A percentile compares a stretch with the other conserved stretches of the same genome.
Conservation (phyloP, 129 eudicot species). For the Kitagawia praeruptora region DNA sequence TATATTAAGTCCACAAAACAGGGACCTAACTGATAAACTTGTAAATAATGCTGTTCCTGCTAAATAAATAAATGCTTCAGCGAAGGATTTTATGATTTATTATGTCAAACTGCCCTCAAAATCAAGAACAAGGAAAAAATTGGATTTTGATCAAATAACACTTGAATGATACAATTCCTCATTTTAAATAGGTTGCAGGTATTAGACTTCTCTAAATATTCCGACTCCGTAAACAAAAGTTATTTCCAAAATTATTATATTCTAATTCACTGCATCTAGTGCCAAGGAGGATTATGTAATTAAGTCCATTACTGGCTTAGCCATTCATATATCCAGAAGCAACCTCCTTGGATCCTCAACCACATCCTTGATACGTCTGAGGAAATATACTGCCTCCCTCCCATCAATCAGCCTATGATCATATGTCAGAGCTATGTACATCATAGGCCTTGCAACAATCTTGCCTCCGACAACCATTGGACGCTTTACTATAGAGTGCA, state of each 20-base stretch:
- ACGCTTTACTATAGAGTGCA: slow-evolving; percentile 79
- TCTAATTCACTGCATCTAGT: slow-evolving; percentile 12
- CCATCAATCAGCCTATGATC: slow-evolving; percentile 98
- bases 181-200: slow-evolving; percentile 27
- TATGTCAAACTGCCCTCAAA: background rate
- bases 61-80: background rate
- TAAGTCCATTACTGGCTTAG: background rate
- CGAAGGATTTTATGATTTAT: background rate
- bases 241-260: slow-evolving; percentile 9
- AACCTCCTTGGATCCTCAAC: slow-evolving; percentile 87
- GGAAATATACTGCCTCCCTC: slow-evolving; percentile 93
- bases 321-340: slow-evolving; percentile 54
- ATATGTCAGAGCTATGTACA: slow-evolving; percentile 94
- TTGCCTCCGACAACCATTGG: slow-evolving; percentile 92
- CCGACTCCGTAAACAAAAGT: slow-evolving; percentile 3
- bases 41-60: background rate
- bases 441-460: slow-evolving; percentile 89
- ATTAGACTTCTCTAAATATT: slow-evolving; percentile 5
- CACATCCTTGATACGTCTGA: slow-evolving; percentile 82
- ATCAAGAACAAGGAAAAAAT: background rate
- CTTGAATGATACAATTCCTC: background rate
- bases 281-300: slow-evolving; percentile 11
- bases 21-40: background rate
- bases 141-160: background rate
- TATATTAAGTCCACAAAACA: no score